phyloP scores from a whole-genome alignment of 257 asterid genomes.

The Agastache rugosa region DNA sequence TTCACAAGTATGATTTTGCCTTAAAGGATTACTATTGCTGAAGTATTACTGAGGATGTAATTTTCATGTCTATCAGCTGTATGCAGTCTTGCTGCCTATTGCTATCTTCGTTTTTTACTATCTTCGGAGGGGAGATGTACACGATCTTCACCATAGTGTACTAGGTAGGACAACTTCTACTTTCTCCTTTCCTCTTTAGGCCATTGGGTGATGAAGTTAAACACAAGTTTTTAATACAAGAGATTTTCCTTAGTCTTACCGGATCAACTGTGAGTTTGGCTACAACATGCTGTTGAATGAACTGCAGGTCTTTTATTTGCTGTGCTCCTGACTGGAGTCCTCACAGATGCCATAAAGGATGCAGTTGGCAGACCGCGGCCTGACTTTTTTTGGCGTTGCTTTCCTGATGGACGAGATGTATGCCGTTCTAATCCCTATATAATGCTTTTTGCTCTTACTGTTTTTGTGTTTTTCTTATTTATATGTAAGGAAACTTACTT shows the following conservation, averaged over 20 bases:
- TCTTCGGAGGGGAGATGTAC: constrained; percentile 74
- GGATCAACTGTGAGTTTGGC: not conserved
- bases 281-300: constrained; percentile 23
- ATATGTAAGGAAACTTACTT: not conserved
- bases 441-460: not conserved
- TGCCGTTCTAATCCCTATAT: constrained; percentile 25
- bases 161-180: constrained; percentile 54
- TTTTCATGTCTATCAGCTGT: constrained; percentile 51
- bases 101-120: constrained; percentile 61
- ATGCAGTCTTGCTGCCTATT: constrained; percentile 81
- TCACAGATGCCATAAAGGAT: constrained; percentile 81
- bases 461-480: not conserved
- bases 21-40: not conserved
- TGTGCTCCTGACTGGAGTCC: constrained; percentile 73
- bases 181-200: constrained; percentile 8
- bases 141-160: constrained; percentile 81
- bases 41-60: constrained; percentile 19
- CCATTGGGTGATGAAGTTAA: not conserved
- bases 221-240: not conserved
- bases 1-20: constrained; percentile 7
- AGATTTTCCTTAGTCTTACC: not conserved
- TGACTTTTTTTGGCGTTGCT: constrained; percentile 89
- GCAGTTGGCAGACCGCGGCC: constrained; percentile 96
- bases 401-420: constrained; percentile 84
- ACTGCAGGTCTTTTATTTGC: constrained; percentile 82